Conservation (phyloP, 768 basidiomycete species). For the Polyporus arcularius region DNA sequence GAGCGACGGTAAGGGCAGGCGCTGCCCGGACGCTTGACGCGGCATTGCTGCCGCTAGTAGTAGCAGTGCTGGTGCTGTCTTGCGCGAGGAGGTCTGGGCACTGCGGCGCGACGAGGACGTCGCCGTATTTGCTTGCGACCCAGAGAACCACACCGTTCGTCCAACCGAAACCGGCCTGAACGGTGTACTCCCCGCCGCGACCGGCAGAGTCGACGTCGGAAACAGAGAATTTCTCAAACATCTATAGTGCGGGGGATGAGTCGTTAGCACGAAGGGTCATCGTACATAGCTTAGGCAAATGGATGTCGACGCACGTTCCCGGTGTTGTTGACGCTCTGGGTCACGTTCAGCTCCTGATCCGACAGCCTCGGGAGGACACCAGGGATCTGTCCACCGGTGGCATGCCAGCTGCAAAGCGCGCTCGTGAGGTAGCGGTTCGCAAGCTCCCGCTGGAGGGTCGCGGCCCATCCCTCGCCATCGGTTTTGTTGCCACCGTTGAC, state of each 20-base stretch:
- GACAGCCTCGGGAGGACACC: constrained; percentile 70
- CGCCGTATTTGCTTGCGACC: constrained; percentile 69
- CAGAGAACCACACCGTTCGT: constrained; percentile 82
- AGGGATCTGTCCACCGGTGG: constrained; percentile 85
- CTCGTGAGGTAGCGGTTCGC: constrained; percentile 86
- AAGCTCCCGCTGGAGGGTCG: constrained; percentile 64
- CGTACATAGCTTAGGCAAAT: background rate
- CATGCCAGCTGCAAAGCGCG: constrained; percentile 87
- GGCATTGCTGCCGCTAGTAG: background rate
- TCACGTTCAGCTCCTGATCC: constrained; percentile 67
- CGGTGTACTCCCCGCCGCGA: constrained; percentile 84
- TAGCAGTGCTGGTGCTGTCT: background rate
- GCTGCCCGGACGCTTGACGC: background rate
- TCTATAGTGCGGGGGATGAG: constrained; percentile 41
- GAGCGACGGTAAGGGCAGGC: background rate
- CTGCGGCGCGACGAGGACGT: constrained; percentile 55
- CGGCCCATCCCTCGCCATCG: constrained; percentile 64
- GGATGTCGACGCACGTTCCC: constrained; percentile 61
- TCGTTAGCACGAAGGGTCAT: background rate
- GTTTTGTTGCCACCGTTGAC: constrained; percentile 68
- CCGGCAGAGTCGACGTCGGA: constrained; percentile 79
- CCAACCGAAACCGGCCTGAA: constrained; percentile 90
- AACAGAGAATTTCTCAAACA: constrained; percentile 89
- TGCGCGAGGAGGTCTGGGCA: constrained; percentile 53
- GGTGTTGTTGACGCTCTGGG: constrained; percentile 62